Conservation (phyloP, 495 filamentous ascomycete genomes). For the Parathielavia appendiculata region DNA sequence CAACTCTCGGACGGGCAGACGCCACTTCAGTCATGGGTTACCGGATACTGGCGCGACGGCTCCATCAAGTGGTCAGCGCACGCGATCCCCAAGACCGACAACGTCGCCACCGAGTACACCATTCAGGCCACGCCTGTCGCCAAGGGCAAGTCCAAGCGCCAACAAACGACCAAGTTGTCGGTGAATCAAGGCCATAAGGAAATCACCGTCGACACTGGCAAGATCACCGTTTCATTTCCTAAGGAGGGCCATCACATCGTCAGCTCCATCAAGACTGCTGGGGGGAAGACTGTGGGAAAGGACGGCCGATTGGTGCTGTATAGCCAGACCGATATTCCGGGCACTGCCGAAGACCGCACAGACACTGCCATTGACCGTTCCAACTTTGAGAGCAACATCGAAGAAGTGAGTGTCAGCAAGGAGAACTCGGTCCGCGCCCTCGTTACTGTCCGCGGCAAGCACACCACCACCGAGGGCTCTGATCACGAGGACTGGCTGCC, state of each 20-base stretch:
- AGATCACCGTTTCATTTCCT: slow-evolving; percentile 2
- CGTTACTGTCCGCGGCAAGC: slow-evolving; percentile 7
- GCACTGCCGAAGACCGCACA: background rate
- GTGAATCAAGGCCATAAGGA: background rate
- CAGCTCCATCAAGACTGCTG: slow-evolving; percentile 8
- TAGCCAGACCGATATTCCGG: background rate
- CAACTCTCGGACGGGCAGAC: background rate
- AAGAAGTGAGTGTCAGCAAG: slow-evolving; percentile 6
- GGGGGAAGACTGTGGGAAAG: slow-evolving; percentile 2
- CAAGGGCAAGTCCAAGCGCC: background rate
- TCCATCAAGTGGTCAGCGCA: slow-evolving; percentile 12
- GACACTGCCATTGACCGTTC: background rate
- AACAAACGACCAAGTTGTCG: background rate
- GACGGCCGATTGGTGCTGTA: slow-evolving; percentile 5
- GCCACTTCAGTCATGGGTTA: background rate
- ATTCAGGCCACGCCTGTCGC: background rate
- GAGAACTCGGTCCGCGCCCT: slow-evolving; percentile 3
- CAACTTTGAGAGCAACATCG: slow-evolving; percentile 9
- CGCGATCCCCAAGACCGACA: background rate
- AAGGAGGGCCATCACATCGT: slow-evolving; percentile 1
- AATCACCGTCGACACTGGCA: slow-evolving; percentile 4
- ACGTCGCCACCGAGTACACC: background rate
- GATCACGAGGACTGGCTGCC: slow-evolving; percentile 2
- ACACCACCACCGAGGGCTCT: background rate
- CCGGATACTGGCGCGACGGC: slow-evolving; percentile 6